Evolutionary conservation across 2,329 filamentous ascomycete species (phyloP).

Genomic region (Nectriaceae sp.): DNA sequence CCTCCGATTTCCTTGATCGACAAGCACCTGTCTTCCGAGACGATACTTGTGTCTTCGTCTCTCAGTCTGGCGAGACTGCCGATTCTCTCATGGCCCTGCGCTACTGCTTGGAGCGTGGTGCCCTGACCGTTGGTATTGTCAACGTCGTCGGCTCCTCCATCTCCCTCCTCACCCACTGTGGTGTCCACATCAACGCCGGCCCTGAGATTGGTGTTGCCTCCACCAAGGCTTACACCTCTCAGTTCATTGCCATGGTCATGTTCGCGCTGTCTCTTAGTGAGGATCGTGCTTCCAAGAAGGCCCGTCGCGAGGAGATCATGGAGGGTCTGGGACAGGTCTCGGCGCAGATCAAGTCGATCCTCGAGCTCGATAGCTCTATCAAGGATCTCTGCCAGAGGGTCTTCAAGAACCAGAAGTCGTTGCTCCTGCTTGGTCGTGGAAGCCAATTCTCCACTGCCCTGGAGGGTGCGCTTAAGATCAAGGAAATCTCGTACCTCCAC

Average conservation of each 20-base stretch:
- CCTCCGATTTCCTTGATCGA: conserved; percentile 96
- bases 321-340: conserved; percentile 87
- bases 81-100: conserved; percentile 96
- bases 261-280: conserved; percentile 95
- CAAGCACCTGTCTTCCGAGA: conserved; percentile 98
- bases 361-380: conserved; percentile 89
- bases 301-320: conserved; percentile 94
- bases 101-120: conserved; percentile 97
- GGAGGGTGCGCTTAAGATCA: conserved; percentile 98
- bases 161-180: conserved; percentile 97
- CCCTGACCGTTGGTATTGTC: conserved; percentile 95
- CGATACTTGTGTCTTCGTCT: conserved; percentile 98
- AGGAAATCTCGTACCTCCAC: conserved; percentile 99
- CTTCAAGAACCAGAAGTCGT: conserved; percentile 96
- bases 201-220: conserved; percentile 98
- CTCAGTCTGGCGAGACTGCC: conserved; percentile 96
- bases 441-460: conserved; percentile 96
- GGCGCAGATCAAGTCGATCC: conserved; percentile 86
- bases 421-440: conserved; percentile 90
- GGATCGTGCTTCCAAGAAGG: conserved; percentile 92
- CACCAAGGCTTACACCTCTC: conserved; percentile 98
- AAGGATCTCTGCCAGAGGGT: conserved; percentile 90
- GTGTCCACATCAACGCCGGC: conserved; percentile 99
- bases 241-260: conserved; percentile 99
- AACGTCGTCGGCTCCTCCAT: conserved; percentile 99